phyloP scores from a whole-genome alignment of 352 stramenopile genomes.

The Phytopythium ostracodes region DNA sequence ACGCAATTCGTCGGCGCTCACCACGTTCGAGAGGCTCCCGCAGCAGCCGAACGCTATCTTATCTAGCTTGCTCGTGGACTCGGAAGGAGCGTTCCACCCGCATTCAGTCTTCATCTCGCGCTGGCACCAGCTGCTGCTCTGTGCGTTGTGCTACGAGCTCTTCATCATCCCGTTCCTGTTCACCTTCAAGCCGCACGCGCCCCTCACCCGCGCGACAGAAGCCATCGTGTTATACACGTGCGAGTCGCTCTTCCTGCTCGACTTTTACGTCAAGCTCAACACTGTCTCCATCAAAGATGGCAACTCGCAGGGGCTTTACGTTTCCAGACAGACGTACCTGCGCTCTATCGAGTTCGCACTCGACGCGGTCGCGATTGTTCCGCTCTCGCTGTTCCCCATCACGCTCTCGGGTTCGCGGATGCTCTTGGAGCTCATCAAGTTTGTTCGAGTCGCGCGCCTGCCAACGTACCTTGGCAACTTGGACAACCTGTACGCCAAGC shows the following conservation, averaged over 20 bases:
- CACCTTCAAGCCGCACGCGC: slow-evolving; percentile 25
- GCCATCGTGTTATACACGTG: slow-evolving; percentile 28
- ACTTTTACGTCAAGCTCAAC: slow-evolving; percentile 55
- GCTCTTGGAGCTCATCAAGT: slow-evolving; percentile 36
- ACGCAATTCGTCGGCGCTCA: slow-evolving; percentile 5
- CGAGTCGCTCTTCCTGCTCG: slow-evolving; percentile 44
- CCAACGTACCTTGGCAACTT: slow-evolving; percentile 36
- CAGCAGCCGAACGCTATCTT: too few species aligned
- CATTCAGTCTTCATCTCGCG: slow-evolving; percentile 37
- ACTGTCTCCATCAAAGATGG: slow-evolving; percentile 50
- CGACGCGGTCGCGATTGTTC: slow-evolving; percentile 39
- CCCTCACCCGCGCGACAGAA: slow-evolving; percentile 6
- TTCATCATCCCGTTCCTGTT: slow-evolving; percentile 48
- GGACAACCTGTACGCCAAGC: slow-evolving; percentile 48
- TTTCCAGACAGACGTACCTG: slow-evolving; percentile 30
- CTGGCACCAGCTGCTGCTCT: slow-evolving; percentile 47
- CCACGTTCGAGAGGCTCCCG: slow-evolving; percentile 1
- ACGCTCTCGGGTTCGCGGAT: slow-evolving; percentile 13
- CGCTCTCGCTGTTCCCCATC: slow-evolving; percentile 20
- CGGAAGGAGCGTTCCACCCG: slow-evolving; percentile 21
- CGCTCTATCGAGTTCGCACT: slow-evolving; percentile 41
- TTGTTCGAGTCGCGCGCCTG: slow-evolving; percentile 31
- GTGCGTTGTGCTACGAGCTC: slow-evolving; percentile 38
- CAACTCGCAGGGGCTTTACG: slow-evolving; percentile 23
- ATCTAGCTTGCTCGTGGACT: neutral